Percentiles rank a stretch among this genome's conserved stretches.
phyloP scores from a whole-genome alignment of 2,329 filamentous ascomycete genomes.

The Pleoardoris graminearum region DNA sequence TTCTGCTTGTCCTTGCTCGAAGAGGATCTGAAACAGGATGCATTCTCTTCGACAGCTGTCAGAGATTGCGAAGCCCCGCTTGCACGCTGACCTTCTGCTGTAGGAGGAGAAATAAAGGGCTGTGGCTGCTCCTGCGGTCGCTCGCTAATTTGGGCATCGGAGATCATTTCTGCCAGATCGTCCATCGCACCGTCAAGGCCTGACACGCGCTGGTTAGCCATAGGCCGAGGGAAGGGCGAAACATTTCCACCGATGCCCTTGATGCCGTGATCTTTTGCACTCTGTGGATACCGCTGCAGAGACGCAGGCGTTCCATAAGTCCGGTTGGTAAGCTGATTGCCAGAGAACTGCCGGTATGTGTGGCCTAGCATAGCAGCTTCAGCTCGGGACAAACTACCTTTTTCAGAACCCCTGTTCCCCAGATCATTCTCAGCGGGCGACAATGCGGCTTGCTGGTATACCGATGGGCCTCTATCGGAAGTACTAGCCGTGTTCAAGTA shows the following conservation, averaged over 20 bases:
- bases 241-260: constrained; percentile 11
- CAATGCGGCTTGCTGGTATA: constrained; percentile 12
- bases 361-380: constrained; percentile 15
- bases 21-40: constrained; percentile 38
- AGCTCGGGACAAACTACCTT: constrained; percentile 18
- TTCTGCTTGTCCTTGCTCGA: constrained; percentile 40
- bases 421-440: constrained; percentile 18
- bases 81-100: constrained; percentile 6
- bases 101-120: neutral
- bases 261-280: constrained; percentile 26
- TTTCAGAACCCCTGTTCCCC: constrained; percentile 19
- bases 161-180: constrained; percentile 38
- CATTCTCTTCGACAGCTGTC: constrained; percentile 26
- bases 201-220: constrained; percentile 33
- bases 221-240: constrained; percentile 19
- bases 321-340: constrained; percentile 30
- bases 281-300: constrained; percentile 32
- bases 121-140: constrained; percentile 6
- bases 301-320: constrained; percentile 24
- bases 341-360: constrained; percentile 27
- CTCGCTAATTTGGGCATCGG: constrained; percentile 23
- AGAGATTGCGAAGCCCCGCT: constrained; percentile 8
- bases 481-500: constrained; percentile 17
- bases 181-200: constrained; percentile 47
- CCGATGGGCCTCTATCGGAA: constrained; percentile 16